Evolutionary conservation across 2,329 filamentous ascomycete species (phyloP).

Genomic region (Penicillium freii): DNA sequence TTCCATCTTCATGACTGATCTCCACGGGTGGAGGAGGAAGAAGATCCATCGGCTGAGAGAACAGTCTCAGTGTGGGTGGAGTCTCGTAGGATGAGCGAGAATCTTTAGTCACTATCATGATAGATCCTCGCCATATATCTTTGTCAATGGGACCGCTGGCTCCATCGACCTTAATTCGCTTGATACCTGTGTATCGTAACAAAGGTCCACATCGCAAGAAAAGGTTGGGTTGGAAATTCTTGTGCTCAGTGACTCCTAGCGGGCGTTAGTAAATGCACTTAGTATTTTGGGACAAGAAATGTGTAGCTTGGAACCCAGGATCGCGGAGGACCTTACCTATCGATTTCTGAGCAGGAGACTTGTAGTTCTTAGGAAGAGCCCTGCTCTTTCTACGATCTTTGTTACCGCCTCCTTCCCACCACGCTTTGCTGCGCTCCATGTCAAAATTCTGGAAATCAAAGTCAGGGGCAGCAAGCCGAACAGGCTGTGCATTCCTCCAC

Average conservation of each 20-base stretch:
- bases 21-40: conserved; percentile 73
- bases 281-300: background rate
- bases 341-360: conserved; percentile 35
- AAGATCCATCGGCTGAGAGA: conserved; percentile 80
- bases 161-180: conserved; percentile 41
- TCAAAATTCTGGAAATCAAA: conserved; percentile 57
- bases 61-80: conserved; percentile 75
- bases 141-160: conserved; percentile 51
- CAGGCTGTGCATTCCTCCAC: conserved; percentile 68
- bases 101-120: conserved; percentile 94
- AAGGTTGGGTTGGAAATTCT: conserved; percentile 76
- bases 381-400: conserved; percentile 49
- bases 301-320: background rate
- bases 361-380: conserved; percentile 37
- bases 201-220: conserved; percentile 89
- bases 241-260: conserved; percentile 49
- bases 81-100: conserved; percentile 76
- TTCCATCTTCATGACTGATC: conserved; percentile 58
- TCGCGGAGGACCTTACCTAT: conserved; percentile 26
- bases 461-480: conserved; percentile 57
- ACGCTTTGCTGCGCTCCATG: conserved; percentile 58
- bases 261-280: conserved; percentile 5
- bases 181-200: conserved; percentile 87
- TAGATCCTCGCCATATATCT: conserved; percentile 86
- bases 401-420: conserved; percentile 69